Conservation (phyloP, 2,329 filamentous ascomycete species). For the Ophiosphaerella korrae region DNA sequence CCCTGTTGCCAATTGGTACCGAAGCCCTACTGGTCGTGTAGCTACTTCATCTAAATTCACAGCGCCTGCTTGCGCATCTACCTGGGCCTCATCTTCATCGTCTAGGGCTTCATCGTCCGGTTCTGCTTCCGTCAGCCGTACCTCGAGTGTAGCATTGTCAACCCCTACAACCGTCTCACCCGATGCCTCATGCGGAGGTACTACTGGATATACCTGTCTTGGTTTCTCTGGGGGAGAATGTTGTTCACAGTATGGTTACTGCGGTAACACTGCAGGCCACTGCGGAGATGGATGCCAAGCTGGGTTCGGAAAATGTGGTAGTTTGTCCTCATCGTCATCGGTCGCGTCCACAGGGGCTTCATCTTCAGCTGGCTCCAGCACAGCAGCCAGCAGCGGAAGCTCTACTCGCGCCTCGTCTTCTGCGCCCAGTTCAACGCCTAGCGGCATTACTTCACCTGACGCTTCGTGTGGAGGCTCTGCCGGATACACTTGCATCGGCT, state of each 20-base stretch:
- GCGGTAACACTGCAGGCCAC: constrained; percentile 33
- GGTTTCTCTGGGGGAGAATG: constrained; percentile 48
- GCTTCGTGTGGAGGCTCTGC: constrained; percentile 1
- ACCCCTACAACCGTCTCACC: constrained; percentile 7
- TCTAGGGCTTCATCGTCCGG: constrained; percentile 3
- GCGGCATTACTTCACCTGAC: constrained; percentile 1
- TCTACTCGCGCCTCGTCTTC: neutral
- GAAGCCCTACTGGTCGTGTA: constrained; percentile 26
- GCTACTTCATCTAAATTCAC: constrained; percentile 15
- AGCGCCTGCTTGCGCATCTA: constrained; percentile 15
- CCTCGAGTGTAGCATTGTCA: constrained; percentile 8
- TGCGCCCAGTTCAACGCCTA: constrained; percentile 9
- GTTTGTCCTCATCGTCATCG: constrained; percentile 6
- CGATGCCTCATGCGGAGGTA: constrained; percentile 26
- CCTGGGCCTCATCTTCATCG: constrained; percentile 11
- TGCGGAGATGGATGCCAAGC: constrained; percentile 36
- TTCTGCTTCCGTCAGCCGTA: constrained; percentile 5
- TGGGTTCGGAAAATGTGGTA: constrained; percentile 27
- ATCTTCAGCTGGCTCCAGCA: neutral
- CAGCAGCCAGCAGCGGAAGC: constrained; percentile 1
- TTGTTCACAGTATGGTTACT: constrained; percentile 51
- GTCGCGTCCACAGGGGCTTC: neutral
- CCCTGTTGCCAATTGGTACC: constrained; percentile 54
- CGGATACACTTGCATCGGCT: constrained; percentile 10
- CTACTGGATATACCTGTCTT: constrained; percentile 26